Percentiles rank a stretch among this genome's conserved stretches.
These are phyloP conservation scores for Ostreobium quekettii DNA, from an alignment of 139 green algal genomes.

Conservation along the genomic window DNA sequence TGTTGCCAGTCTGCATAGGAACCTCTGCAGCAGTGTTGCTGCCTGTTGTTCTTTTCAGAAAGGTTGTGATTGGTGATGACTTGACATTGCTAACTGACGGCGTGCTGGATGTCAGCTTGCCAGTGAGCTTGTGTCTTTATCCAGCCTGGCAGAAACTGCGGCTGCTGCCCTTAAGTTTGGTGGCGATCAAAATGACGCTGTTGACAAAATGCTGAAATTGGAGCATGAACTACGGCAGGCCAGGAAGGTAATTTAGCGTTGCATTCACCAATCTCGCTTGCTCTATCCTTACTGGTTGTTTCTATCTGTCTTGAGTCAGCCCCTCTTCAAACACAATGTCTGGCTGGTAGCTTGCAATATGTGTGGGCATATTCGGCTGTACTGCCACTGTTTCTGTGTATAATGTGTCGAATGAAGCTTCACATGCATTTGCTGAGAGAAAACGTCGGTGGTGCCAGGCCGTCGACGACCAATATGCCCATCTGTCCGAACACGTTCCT, in stretches of 20 bases:
- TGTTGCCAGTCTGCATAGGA: too few species aligned
- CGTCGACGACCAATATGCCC: constrained; percentile 26
- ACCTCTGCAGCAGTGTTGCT: too few species aligned
- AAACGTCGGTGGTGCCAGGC: constrained; percentile 17
- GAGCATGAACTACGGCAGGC: constrained; percentile 16
- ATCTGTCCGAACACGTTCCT: constrained; percentile 30
- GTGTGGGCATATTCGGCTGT: neutral
- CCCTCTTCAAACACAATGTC: neutral
- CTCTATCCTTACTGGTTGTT: neutral
- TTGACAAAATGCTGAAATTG: constrained; percentile 36
- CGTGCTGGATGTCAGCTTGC: constrained; percentile 25
- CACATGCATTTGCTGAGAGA: too few species aligned
- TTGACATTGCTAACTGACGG: too few species aligned
- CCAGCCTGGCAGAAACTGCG: constrained; percentile 35
- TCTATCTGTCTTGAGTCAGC: neutral
- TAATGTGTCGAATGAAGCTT: neutral
- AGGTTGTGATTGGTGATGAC: too few species aligned
- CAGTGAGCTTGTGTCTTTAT: constrained; percentile 41
- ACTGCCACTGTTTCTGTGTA: neutral
- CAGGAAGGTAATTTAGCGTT: neutral
- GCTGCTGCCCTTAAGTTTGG: constrained; percentile 45
- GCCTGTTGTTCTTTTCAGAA: too few species aligned
- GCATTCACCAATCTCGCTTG: neutral
- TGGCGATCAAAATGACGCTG: constrained; percentile 37
- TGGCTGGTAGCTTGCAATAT: neutral